Evolutionary conservation across 2,329 filamentous ascomycete species (phyloP).

Genomic region (Fonsecaea monophora): DNA sequence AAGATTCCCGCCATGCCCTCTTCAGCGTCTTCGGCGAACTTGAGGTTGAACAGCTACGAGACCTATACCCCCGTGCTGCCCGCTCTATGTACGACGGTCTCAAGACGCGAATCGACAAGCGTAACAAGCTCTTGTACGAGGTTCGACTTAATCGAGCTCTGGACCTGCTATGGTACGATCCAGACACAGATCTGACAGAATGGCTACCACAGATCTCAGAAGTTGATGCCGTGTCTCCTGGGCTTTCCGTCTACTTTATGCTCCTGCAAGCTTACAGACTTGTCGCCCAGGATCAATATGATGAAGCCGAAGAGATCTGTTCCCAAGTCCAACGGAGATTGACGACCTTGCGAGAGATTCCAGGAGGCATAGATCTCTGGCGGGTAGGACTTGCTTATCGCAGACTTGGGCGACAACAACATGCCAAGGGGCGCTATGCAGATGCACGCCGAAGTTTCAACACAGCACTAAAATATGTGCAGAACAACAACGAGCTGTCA

Average conservation of each 20-base stretch:
- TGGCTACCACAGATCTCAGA: constrained; percentile 29
- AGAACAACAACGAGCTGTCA: constrained; percentile 20
- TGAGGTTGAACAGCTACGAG: constrained; percentile 24
- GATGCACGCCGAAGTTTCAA: constrained; percentile 36
- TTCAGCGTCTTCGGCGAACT: constrained; percentile 32
- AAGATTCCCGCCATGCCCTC: constrained; percentile 30
- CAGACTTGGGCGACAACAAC: constrained; percentile 32
- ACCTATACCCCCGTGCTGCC: constrained; percentile 29
- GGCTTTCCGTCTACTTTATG: constrained; percentile 29
- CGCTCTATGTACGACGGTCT: constrained; percentile 32
- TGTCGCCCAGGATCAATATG: constrained; percentile 23
- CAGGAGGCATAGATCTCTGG: constrained; percentile 30
- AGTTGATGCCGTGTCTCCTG: constrained; percentile 27
- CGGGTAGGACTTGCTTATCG: constrained; percentile 33
- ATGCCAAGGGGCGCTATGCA: constrained; percentile 18
- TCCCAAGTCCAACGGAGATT: constrained; percentile 25
- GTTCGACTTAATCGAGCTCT: constrained; percentile 34
- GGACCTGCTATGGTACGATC: constrained; percentile 33
- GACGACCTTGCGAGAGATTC: constrained; percentile 12
- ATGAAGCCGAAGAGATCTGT: constrained; percentile 21
- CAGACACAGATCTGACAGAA: constrained; percentile 25
- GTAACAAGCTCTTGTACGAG: constrained; percentile 31
- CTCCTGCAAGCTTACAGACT: constrained; percentile 32
- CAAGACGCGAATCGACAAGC: constrained; percentile 30
- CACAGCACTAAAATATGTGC: constrained; percentile 29